These are phyloP conservation scores for Penicillium sp. DNA, from an alignment of 2,329 filamentous ascomycete species.

Conservation along the genomic window DNA sequence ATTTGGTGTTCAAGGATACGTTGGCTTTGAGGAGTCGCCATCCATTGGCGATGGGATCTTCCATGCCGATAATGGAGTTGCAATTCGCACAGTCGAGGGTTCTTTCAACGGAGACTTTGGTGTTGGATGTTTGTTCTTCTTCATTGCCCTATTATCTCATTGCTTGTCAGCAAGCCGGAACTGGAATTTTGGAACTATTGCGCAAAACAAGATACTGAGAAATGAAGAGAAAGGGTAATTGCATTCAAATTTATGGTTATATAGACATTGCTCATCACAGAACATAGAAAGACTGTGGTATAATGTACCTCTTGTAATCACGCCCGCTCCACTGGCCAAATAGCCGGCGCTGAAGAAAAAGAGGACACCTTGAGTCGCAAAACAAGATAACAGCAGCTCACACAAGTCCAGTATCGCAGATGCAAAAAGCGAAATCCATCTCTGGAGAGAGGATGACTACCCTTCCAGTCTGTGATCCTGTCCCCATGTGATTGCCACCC, in stretches of 20 bases:
- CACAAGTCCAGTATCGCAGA: slow-evolving; percentile 12
- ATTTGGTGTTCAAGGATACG: slow-evolving; percentile 29
- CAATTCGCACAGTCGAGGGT: slow-evolving; percentile 35
- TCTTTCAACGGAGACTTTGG: slow-evolving; percentile 32
- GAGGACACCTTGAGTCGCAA: slow-evolving; percentile 11
- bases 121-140: slow-evolving; percentile 34
- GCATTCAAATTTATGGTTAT: slow-evolving; percentile 12
- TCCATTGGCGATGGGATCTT: slow-evolving; percentile 44
- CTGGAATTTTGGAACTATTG: not conserved
- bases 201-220: not conserved
- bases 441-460: slow-evolving; percentile 37
- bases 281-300: not conserved
- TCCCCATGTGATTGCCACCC: not conserved
- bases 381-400: not conserved
- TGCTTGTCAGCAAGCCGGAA: slow-evolving; percentile 15
- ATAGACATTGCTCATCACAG: not conserved
- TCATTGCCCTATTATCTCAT: slow-evolving; percentile 16
- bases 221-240: not conserved
- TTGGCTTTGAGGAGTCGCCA: slow-evolving; percentile 54
- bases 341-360: slow-evolving; percentile 14
- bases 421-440: slow-evolving; percentile 38
- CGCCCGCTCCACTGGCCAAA: slow-evolving; percentile 29
- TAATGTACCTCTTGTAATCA: slow-evolving; percentile 42
- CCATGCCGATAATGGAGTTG: slow-evolving; percentile 36
- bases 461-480: not conserved